Base-by-base conservation (phyloP, 2,329 filamentous ascomycete genomes). In the Penicillium sp. region DNA sequence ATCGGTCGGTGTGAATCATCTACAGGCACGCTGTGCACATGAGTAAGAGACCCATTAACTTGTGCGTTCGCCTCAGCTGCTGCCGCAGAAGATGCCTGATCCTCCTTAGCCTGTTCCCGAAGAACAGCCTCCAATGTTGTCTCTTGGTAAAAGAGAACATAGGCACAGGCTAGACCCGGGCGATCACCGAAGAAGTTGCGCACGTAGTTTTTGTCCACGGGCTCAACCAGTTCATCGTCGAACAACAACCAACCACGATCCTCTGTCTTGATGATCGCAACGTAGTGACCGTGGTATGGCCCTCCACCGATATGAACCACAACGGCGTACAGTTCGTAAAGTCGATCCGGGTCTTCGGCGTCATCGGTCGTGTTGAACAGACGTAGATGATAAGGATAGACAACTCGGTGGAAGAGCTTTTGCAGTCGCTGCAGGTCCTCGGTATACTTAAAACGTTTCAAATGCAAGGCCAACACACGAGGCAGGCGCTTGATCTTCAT, bases 401-500 rank as follows among this genome's bases (percentile, higher is more conserved):
- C 92, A 14, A 99, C 95, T 44, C 93, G 86, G 74, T 99, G 93
- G 73, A 98, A 98, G 44, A 99, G 84, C 77, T 99, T 99, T 74
- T 98, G 93, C 61, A 99, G 79, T 54, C 93, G 86, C 64, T 93
- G 95, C 70, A 96, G 86, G 73, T 98, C 93, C 72, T 98, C 95
- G 2, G 93, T 97, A 72, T 97, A 99, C 78, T 98, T 98, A 81
- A 99, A 99, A 55, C 95, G 87, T 78, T 99, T 99, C 61, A 99
- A 78, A 72, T 99, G 95, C 57, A 99, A 79, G 4, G 95, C 93
- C 62, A 99, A 78, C 58, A 99, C 92, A 70, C 91, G 92, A 4
- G 95, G 95, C 70, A 98, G 78, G 53, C 91, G 86, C 80, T 99
- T 98, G 67, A 99, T 93, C 81, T 98, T 99, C 95, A 99, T 99